A percentile compares a stretch with the other conserved stretches of the same genome.
Evolutionary conservation across 2,329 filamentous ascomycete genomes (phyloP).

Genomic region (Fusarium paranaense): DNA sequence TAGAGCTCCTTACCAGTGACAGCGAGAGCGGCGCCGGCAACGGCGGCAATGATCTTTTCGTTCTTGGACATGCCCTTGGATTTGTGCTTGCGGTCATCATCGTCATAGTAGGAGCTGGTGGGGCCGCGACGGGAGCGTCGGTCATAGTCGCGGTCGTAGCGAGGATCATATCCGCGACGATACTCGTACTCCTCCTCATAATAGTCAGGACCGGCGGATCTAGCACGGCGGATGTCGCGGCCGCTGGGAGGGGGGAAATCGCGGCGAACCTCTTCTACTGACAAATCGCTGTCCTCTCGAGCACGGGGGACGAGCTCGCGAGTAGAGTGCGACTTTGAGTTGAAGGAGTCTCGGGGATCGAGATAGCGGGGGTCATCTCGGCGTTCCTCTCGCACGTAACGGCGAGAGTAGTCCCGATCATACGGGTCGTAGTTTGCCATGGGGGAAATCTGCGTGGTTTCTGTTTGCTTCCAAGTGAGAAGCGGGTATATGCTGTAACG

Average conservation of each 20-base stretch:
- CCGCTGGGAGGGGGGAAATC: slow-evolving; percentile 81
- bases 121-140: slow-evolving; percentile 60
- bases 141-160: slow-evolving; percentile 51
- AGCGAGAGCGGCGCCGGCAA: slow-evolving; percentile 72
- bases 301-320: slow-evolving; percentile 68
- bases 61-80: slow-evolving; percentile 67
- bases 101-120: slow-evolving; percentile 65
- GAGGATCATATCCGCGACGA: slow-evolving; percentile 62
- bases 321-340: slow-evolving; percentile 57
- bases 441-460: slow-evolving; percentile 16
- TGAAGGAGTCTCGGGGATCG: slow-evolving; percentile 63
- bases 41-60: slow-evolving; percentile 74
- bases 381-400: slow-evolving; percentile 66
- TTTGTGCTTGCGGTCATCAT: slow-evolving; percentile 65
- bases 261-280: slow-evolving; percentile 84
- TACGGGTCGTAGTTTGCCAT: slow-evolving; percentile 67
- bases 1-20: slow-evolving; percentile 75
- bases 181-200: slow-evolving; percentile 67
- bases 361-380: slow-evolving; percentile 65
- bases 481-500: neutral
- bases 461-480: slow-evolving; percentile 3
- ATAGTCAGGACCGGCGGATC: slow-evolving; percentile 71
- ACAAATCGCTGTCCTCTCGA: slow-evolving; percentile 79
- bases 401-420: slow-evolving; percentile 62
- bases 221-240: slow-evolving; percentile 68